Conservation (phyloP, 2,329 filamentous ascomycete species). For the Apiospora marii region DNA sequence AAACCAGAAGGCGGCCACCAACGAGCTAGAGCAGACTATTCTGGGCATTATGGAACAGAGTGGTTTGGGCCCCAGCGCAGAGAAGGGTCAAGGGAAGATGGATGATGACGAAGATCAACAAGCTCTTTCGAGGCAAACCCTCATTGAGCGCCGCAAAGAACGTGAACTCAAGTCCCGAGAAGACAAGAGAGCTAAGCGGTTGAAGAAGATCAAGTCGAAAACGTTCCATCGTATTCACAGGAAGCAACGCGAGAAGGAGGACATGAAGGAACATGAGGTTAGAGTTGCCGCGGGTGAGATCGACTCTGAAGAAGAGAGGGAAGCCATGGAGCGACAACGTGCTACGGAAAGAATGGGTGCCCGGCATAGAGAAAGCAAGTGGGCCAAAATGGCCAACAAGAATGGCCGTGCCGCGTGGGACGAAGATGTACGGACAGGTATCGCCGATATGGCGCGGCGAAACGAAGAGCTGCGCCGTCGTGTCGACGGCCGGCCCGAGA, state of each 20-base stretch:
- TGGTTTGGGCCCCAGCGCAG: slow-evolving; percentile 68
- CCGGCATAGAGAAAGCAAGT: slow-evolving; percentile 87
- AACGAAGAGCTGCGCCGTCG: slow-evolving; percentile 83
- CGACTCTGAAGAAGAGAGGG: slow-evolving; percentile 71
- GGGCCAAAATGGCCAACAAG: slow-evolving; percentile 85
- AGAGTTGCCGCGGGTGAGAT: slow-evolving; percentile 65
- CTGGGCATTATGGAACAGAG: slow-evolving; percentile 90
- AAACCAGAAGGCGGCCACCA: slow-evolving; percentile 71
- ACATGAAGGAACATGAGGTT: slow-evolving; percentile 60
- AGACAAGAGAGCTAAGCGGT: slow-evolving; percentile 85
- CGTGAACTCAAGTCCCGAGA: slow-evolving; percentile 89
- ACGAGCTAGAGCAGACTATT: slow-evolving; percentile 85
- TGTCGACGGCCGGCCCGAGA: slow-evolving; percentile 71
- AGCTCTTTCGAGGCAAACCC: slow-evolving; percentile 75
- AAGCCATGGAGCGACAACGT: slow-evolving; percentile 73
- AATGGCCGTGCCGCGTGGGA: slow-evolving; percentile 87
- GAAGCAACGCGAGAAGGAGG: slow-evolving; percentile 68
- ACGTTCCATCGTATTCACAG: slow-evolving; percentile 91
- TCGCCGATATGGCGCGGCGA: slow-evolving; percentile 81
- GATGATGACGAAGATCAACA: slow-evolving; percentile 75
- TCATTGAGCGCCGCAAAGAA: slow-evolving; percentile 78
- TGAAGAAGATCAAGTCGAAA: slow-evolving; percentile 99
- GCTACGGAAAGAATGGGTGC: slow-evolving; percentile 87
- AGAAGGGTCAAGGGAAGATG: slow-evolving; percentile 60
- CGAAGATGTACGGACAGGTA: slow-evolving; percentile 79